These are phyloP conservation scores for Pilatotrama ljubarskyi DNA, from an alignment of 768 basidiomycete genomes.

Conservation along the genomic window DNA sequence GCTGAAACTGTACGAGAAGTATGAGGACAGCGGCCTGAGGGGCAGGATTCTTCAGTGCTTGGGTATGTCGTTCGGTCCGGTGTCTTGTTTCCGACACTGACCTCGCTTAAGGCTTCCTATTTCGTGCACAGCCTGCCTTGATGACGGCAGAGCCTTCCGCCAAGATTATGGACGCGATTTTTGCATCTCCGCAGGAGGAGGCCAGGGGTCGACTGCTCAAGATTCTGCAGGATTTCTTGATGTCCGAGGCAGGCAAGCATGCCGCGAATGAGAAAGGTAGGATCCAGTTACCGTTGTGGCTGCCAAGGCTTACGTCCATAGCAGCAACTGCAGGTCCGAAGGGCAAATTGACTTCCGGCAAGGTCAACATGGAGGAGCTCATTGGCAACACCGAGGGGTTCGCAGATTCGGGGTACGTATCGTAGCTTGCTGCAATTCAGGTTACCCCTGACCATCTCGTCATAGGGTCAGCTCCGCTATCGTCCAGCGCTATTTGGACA, in stretches of 20 bases:
- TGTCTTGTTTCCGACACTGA: not conserved
- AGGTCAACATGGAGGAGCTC: conserved; percentile 89
- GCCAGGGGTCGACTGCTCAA: conserved; percentile 71
- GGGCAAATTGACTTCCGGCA: conserved; percentile 42
- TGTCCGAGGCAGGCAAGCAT: conserved; percentile 81
- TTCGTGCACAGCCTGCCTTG: conserved; percentile 86
- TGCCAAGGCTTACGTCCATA: not conserved
- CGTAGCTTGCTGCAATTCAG: not conserved
- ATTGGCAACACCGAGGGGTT: conserved; percentile 95
- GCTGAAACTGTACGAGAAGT: conserved; percentile 70
- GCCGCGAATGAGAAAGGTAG: conserved; percentile 65
- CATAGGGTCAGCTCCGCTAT: conserved; percentile 89
- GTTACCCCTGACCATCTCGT: not conserved
- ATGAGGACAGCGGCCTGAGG: conserved; percentile 55
- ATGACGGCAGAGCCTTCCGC: conserved; percentile 84
- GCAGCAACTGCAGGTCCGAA: conserved; percentile 32
- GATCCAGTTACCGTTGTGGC: conserved; percentile 18
- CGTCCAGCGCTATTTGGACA: conserved; percentile 86
- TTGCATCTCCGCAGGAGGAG: conserved; percentile 72
- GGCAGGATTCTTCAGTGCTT: conserved; percentile 83
- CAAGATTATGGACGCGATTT: conserved; percentile 87
- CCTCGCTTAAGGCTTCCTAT: conserved; percentile 67
- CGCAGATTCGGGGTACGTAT: conserved; percentile 89
- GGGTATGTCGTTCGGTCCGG: conserved; percentile 47
- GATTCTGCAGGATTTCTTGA: conserved; percentile 90